These are phyloP conservation scores for Tolypocladium amazonense DNA, from an alignment of 2,329 filamentous ascomycete genomes.

Conservation along the genomic window DNA sequence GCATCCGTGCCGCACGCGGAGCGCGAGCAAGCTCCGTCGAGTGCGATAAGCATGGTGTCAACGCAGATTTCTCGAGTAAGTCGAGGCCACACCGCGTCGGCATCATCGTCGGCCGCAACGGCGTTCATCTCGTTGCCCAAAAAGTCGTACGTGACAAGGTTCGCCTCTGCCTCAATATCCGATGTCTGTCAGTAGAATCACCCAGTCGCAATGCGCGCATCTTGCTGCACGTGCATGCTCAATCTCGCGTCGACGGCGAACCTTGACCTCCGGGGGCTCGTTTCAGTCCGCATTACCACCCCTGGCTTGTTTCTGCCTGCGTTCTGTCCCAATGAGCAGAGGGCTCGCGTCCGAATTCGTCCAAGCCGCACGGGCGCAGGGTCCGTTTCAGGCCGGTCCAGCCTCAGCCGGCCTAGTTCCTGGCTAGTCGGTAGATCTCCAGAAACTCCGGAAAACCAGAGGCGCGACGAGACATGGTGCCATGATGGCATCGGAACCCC, in stretches of 20 bases:
- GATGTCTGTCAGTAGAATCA: background rate
- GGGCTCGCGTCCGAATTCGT: background rate
- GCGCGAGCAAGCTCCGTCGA: slow-evolving; percentile 22
- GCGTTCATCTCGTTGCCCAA: background rate
- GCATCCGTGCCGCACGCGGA: slow-evolving; percentile 7
- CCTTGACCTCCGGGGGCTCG: background rate
- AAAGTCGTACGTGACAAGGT: background rate
- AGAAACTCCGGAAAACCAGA: background rate
- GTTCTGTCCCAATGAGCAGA: background rate
- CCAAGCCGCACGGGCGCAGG: background rate
- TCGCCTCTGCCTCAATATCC: background rate
- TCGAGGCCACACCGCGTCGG: slow-evolving; percentile 2
- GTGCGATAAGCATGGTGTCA: slow-evolving; percentile 42
- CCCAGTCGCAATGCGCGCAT: background rate
- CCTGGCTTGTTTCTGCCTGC: background rate
- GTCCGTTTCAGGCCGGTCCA: background rate
- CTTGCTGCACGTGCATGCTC: background rate
- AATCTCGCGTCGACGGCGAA: background rate
- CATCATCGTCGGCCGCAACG: slow-evolving; percentile 1
- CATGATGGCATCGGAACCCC: background rate
- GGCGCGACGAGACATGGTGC: background rate
- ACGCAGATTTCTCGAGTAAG: slow-evolving; percentile 44
- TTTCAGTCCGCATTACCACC: background rate
- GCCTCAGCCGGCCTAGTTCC: background rate
- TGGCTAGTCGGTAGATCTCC: background rate